These are phyloP conservation scores for Zhuliangozyma blackwelliae DNA, from an alignment of 1,139 yeast genomes.

Conservation along the genomic window DNA sequence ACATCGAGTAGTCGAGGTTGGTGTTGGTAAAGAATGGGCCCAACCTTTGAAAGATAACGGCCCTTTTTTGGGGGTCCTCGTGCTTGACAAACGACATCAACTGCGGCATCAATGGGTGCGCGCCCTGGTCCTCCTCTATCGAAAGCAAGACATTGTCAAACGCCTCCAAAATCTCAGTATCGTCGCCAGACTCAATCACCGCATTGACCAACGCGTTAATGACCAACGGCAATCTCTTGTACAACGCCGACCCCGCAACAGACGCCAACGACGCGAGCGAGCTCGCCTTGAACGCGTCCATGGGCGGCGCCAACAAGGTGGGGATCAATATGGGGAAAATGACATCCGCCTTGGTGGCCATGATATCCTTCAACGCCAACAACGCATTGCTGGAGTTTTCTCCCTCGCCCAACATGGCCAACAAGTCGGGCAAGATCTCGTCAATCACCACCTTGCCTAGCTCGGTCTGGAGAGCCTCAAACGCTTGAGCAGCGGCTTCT, in stretches of 20 bases:
- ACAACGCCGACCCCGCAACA: constrained; percentile 84
- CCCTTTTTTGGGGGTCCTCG: constrained; percentile 66
- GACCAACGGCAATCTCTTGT: constrained; percentile 66
- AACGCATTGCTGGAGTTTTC: constrained; percentile 73
- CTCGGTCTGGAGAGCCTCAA: constrained; percentile 77
- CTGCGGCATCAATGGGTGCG: constrained; percentile 82
- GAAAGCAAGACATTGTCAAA: constrained; percentile 68
- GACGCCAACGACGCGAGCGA: constrained; percentile 87
- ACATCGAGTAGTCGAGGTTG: constrained; percentile 64
- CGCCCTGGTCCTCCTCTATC: constrained; percentile 74
- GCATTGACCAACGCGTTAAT: constrained; percentile 70
- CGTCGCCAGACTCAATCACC: constrained; percentile 34
- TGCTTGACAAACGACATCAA: constrained; percentile 70
- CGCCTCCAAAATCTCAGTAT: constrained; percentile 44
- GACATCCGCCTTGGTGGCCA: constrained; percentile 85
- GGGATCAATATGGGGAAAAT: constrained; percentile 95
- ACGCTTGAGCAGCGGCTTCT: constrained; percentile 87
- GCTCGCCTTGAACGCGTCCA: constrained; percentile 77
- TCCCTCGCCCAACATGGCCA: constrained; percentile 57
- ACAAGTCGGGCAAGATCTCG: constrained; percentile 79
- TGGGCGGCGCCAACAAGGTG: constrained; percentile 74
- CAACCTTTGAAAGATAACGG: constrained; percentile 64
- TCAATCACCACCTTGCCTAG: constrained; percentile 86
- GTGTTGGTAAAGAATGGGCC: constrained; percentile 68
- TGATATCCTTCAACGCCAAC: constrained; percentile 84